Base-by-base conservation (phyloP, 1,284 basidiomycete species). In the Marasmius sp. region DNA sequence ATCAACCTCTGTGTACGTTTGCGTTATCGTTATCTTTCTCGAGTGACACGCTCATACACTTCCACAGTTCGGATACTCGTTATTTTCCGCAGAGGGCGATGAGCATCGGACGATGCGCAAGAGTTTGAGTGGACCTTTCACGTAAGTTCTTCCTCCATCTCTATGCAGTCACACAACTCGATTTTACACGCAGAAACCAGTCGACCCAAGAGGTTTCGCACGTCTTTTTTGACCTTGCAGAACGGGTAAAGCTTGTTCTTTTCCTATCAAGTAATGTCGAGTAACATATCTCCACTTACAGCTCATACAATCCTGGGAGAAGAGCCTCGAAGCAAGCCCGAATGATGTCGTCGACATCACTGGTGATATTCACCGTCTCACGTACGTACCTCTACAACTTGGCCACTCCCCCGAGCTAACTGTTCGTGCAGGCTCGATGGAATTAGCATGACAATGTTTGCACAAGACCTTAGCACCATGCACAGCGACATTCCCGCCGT, bases 261-360 rank as follows among this genome's bases (percentile, higher is more conserved):
- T 18, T 20, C 18, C 14, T 2, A 49, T 20, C 18, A 3, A 20
- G 10, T 27, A 3, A n/a, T 18, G 10, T 49, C 14, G 18, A 18
- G 6, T n/a, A 20, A 14, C 43, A 45, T 49, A 20, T 49, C 18
- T 6, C 3, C 27, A n/a, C 27, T 10, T 14, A 20, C 6, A 49
- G 48, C 48, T 49, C 48, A 20, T 49, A 20, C 48, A 20, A 20
- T 49, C 48, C 18, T 80, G 52, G 33, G 6, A 27, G 18, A 11
- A 43, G 50, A 39, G 27, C 48, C 27, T 45, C 34, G 14, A 18
- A 54, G 64, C 52, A 60, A 36, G 58, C 18, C 34, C 33, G 33
- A 33, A 20, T 8, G 37, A 27, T n/a, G 27, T 49, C 18, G 18
- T 49, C 3, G 48, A 49, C 27, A 49, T 49, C 10, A 49, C 48